phyloP scores from a whole-genome alignment of 805 yeast genomes.

The Gaillardinia entomophila region DNA sequence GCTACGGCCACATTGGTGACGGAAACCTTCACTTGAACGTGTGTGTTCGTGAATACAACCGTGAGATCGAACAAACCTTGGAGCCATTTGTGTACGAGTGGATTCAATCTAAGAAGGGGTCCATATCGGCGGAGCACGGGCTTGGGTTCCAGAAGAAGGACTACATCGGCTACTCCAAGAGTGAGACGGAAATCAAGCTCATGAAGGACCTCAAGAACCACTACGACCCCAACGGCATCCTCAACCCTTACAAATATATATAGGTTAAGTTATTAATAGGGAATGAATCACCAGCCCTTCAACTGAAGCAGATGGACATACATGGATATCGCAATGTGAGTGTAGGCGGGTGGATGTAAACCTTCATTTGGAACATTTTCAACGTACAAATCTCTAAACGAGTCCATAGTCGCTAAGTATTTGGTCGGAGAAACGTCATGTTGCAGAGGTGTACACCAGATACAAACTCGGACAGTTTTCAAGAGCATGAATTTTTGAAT shows the following conservation, averaged over 20 bases:
- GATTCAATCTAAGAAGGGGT: constrained; percentile 68
- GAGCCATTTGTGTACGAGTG: constrained; percentile 97
- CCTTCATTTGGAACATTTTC: no score
- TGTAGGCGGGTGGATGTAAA: constrained; percentile 1
- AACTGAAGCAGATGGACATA: no score
- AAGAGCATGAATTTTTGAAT: neutral
- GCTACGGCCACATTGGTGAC: constrained; percentile 98
- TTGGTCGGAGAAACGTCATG: neutral
- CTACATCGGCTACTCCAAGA: constrained; percentile 81
- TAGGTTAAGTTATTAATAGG: no score
- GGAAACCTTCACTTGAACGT: constrained; percentile 95
- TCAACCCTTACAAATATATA: constrained; percentile 92
- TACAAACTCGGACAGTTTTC: no score
- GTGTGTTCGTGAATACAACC: constrained; percentile 76
- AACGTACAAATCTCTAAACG: constrained; percentile 16
- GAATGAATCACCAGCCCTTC: no score
- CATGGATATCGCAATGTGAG: neutral
- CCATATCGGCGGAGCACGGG: constrained; percentile 97
- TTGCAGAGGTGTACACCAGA: no score
- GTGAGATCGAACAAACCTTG: constrained; percentile 69
- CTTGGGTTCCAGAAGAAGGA: constrained; percentile 94
- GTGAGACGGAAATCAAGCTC: constrained; percentile 59
- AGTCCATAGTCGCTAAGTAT: constrained; percentile 1
- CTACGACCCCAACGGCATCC: constrained; percentile 85
- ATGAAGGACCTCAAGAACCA: constrained; percentile 75